Percentiles rank a stretch among this genome's conserved stretches.
Evolutionary conservation across 1,139 yeast species (phyloP).

Genomic region (Zhuliangozyma blackwelliae): DNA sequence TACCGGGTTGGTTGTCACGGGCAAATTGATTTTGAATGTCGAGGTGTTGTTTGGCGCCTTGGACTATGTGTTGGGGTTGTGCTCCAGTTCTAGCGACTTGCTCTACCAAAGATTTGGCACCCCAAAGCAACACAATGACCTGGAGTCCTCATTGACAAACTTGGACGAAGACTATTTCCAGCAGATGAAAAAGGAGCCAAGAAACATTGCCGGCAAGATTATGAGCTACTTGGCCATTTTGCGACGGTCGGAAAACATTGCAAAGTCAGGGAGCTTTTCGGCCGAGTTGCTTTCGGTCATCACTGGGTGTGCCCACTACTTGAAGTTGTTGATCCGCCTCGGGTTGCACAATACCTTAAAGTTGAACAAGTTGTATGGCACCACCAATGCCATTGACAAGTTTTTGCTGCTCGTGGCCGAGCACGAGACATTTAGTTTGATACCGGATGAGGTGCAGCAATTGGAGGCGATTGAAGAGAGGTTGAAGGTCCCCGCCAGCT

Average conservation of each 20-base stretch:
- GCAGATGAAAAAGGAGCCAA: conserved; percentile 66
- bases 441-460: conserved; percentile 5
- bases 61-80: conserved; percentile 40
- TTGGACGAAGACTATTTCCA: conserved; percentile 22
- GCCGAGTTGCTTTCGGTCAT: conserved; percentile 69
- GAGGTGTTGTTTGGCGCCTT: conserved; percentile 76
- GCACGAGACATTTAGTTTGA: conserved; percentile 8
- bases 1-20: conserved; percentile 70
- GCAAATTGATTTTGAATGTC: conserved; percentile 66
- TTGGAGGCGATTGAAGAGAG: conserved; percentile 28
- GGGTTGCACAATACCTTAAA: conserved; percentile 75
- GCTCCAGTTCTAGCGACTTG: conserved; percentile 8
- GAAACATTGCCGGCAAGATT: conserved; percentile 75
- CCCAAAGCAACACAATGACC: conserved; percentile 8
- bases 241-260: conserved; percentile 48
- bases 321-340: conserved; percentile 76
- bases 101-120: conserved; percentile 4
- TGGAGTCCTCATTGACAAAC: conserved; percentile 10
- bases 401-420: conserved; percentile 44
- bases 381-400: conserved; percentile 59
- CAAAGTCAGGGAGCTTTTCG: conserved; percentile 57
- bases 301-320: conserved; percentile 89
- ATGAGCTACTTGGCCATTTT: conserved; percentile 75
- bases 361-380: conserved; percentile 54
- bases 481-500: conserved; percentile 48